Conservation (phyloP, 2,329 filamentous ascomycete species). For the Arthrobotrys sphaeroides region DNA sequence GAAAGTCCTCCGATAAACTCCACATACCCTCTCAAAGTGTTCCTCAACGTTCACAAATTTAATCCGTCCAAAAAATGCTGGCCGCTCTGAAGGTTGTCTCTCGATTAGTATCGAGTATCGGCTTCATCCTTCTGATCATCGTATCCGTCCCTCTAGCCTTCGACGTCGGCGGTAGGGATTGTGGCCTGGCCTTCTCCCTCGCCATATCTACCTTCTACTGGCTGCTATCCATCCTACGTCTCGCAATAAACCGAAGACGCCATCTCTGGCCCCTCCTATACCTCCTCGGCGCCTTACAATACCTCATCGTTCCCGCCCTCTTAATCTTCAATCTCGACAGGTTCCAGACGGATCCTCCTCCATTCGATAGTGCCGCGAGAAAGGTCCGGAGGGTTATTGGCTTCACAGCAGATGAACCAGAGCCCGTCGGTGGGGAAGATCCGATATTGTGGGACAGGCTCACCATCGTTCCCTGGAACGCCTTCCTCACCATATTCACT, state of each 20-base stretch:
- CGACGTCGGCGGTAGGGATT: constrained; percentile 94
- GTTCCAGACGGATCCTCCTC: constrained; percentile 80
- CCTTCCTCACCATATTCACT: constrained; percentile 84
- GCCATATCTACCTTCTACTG: constrained; percentile 91
- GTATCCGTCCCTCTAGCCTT: constrained; percentile 97
- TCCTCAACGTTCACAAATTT: constrained; percentile 1
- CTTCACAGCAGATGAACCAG: constrained; percentile 39
- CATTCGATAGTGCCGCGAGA: constrained; percentile 30
- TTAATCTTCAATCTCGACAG: constrained; percentile 96
- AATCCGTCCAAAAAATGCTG: constrained; percentile 17
- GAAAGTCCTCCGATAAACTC: background rate
- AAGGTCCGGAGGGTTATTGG: constrained; percentile 36
- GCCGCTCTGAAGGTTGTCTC: constrained; percentile 61
- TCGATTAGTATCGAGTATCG: constrained; percentile 82
- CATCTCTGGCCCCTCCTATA: constrained; percentile 76
- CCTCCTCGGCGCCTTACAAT: constrained; percentile 79
- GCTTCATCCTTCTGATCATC: constrained; percentile 91
- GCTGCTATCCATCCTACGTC: constrained; percentile 80
- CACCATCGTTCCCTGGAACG: constrained; percentile 88
- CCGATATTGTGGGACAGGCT: constrained; percentile 74
- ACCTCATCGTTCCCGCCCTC: constrained; percentile 82
- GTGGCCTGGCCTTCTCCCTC: constrained; percentile 91
- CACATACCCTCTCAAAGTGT: background rate
- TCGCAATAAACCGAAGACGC: constrained; percentile 63
- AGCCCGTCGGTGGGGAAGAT: constrained; percentile 52